phyloP scores from a whole-genome alignment of 225 moss, liverwort and hornwort species.

The Thuidium tamariscinum region DNA sequence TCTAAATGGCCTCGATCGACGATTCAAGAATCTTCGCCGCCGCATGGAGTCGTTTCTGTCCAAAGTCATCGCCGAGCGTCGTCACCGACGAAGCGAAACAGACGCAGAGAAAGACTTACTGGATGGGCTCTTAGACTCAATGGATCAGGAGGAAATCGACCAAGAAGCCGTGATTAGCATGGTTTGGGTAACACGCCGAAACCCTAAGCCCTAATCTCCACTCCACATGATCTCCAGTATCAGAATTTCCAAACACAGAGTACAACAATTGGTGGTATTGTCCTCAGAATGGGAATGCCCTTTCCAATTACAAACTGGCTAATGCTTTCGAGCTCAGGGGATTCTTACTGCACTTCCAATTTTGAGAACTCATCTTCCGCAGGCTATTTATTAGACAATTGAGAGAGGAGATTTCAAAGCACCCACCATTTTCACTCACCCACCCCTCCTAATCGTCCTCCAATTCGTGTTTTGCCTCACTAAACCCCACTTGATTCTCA shows the following conservation, averaged over 20 bases:
- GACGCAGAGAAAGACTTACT: conserved; percentile 6
- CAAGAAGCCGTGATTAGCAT: conserved; percentile 9
- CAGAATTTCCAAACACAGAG: not conserved
- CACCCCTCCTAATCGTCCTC: not conserved
- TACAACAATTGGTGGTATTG: not conserved
- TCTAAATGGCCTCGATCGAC: conserved; percentile 1
- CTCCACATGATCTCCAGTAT: not conserved
- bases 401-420: not conserved
- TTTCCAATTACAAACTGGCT: not conserved
- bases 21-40: not conserved
- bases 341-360: not conserved
- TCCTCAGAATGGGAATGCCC: not conserved
- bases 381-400: not conserved
- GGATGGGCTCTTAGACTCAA: conserved; percentile 4
- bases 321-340: not conserved
- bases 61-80: conserved; percentile 8
- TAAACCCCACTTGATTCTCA: not conserved
- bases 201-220: not conserved
- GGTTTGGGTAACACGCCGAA: conserved; percentile 4
- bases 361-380: not conserved
- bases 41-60: conserved; percentile 18
- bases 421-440: not conserved
- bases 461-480: not conserved
- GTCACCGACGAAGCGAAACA: not conserved
- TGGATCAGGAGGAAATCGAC: conserved; percentile 9